Conservation (phyloP, 371 early-diverging fungal genomes). For the Rhizopus microsporus region DNA sequence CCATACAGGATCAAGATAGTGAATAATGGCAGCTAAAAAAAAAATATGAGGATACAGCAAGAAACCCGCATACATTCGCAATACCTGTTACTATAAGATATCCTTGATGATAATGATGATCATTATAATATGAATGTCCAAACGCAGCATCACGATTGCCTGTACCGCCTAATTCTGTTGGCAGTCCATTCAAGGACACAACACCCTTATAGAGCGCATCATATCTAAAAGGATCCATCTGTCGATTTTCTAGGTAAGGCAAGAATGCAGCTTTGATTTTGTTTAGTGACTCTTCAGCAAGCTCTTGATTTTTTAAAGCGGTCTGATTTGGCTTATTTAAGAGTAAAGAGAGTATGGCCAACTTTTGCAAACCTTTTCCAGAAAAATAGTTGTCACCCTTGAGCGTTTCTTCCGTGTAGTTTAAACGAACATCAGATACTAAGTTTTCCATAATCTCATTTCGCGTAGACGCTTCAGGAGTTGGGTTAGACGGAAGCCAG, state of each 20-base stretch:
- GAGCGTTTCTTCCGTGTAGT: constrained; percentile 43
- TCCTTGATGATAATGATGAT: constrained; percentile 85
- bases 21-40: constrained; percentile 62
- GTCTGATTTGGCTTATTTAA: constrained; percentile 51
- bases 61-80: background rate
- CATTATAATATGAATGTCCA: constrained; percentile 59
- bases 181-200: constrained; percentile 53
- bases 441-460: constrained; percentile 42
- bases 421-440: constrained; percentile 40
- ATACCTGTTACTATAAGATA: constrained; percentile 58
- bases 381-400: constrained; percentile 69
- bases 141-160: constrained; percentile 43
- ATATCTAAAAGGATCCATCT: constrained; percentile 60
- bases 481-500: constrained; percentile 41
- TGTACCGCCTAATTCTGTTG: constrained; percentile 41
- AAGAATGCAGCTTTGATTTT: constrained; percentile 49
- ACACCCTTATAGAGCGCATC: constrained; percentile 71
- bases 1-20: constrained; percentile 61
- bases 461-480: constrained; percentile 33
- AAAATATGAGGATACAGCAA: background rate
- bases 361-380: constrained; percentile 72
- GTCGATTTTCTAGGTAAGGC: constrained; percentile 62
- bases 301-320: constrained; percentile 37
- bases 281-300: constrained; percentile 38
- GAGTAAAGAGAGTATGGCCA: constrained; percentile 66